Base-by-base conservation (phyloP, 2,329 filamentous ascomycete species). In the Didymella exigua region DNA sequence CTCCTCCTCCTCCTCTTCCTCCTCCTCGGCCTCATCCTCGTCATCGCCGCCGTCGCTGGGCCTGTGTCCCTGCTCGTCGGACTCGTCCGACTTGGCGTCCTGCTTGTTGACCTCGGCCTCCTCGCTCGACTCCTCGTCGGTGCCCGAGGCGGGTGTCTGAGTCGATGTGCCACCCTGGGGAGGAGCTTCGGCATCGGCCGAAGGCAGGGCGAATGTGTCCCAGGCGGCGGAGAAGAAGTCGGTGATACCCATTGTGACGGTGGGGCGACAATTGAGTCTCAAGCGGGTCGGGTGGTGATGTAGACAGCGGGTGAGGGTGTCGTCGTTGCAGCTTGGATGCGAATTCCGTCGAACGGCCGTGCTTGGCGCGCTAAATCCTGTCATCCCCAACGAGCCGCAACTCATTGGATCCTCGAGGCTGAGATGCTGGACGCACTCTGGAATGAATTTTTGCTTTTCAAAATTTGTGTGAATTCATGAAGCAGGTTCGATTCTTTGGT, bases 1-100 rank as follows among this genome's bases (percentile, higher is more conserved):
- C 81, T 95, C 90, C 60, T 93, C 90, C 47, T 95, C 90, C 56
- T 93, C 90, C 18, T 91, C 88, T 30, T 89, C 88, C 29, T 89
- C 87, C 37, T 89, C 88, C 37, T 87, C 86, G 16, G 83, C 82
- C 19, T 81, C 82, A 34, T 78, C 82, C 37, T 81, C 84, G 18
- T 78, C 78, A 38, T 79, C 79, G 42, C 52, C 53, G 42, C 33
- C 49, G 44, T 50, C 79, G 49, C 77, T 79, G 13, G 78, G 76
- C 50, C 78, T 78, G 49, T 80, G 78, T 58, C 84, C 81, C 41
- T 79, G 78, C 60, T 80, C 78, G 54, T 75, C 58, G 68, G 75
- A 63, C 74, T 77, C 67, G 72, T 58, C 75, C 45, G 75, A 66
- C 58, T 71, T 70, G 53, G 70, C 67, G 52, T 77, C 75, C 60